Evolutionary conservation across 1,284 basidiomycete species (phyloP).

Genomic region (Neolentinus lepideus): DNA sequence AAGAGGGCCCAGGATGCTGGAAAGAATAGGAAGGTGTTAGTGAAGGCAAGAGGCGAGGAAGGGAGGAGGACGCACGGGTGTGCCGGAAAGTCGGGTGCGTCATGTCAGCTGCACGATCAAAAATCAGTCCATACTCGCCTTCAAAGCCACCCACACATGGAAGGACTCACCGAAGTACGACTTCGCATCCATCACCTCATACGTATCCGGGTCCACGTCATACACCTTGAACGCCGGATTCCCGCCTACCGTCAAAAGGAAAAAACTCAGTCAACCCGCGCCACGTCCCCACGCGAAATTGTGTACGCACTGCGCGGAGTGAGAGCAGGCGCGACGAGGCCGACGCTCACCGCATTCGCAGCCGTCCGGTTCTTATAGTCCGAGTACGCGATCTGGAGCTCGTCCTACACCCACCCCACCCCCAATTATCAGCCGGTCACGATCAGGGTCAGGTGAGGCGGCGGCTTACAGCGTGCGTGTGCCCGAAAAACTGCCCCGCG

Average conservation of each 20-base stretch:
- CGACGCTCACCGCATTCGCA: slow-evolving; percentile 41
- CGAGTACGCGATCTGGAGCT: slow-evolving; percentile 53
- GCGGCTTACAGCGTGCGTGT: slow-evolving; percentile 28
- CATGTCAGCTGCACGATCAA: slow-evolving; percentile 24
- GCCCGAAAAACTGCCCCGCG: slow-evolving; percentile 42
- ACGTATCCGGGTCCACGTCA: slow-evolving; percentile 46
- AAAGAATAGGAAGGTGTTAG: slow-evolving; percentile 10
- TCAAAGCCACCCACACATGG: background rate
- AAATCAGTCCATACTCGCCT: background rate
- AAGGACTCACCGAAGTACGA: slow-evolving; percentile 31
- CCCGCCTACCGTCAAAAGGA: slow-evolving; percentile 23
- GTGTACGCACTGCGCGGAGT: slow-evolving; percentile 43
- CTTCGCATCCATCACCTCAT: slow-evolving; percentile 41
- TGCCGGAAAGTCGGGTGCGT: slow-evolving; percentile 29
- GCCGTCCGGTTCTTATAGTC: slow-evolving; percentile 41
- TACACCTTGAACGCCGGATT: slow-evolving; percentile 48
- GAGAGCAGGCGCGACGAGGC: slow-evolving; percentile 43
- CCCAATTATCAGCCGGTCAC: background rate
- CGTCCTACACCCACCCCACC: slow-evolving; percentile 23
- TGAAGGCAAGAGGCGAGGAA: background rate
- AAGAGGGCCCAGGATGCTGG: slow-evolving; percentile 45
- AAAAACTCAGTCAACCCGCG: background rate
- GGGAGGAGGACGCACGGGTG: slow-evolving; percentile 18
- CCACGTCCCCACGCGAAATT: background rate
- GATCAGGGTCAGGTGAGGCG: background rate